Evolutionary conservation across 306 rosid genomes (phyloP), one percentile per base, ranked within the genome.

Genomic region (Dryas octopetala): DNA sequence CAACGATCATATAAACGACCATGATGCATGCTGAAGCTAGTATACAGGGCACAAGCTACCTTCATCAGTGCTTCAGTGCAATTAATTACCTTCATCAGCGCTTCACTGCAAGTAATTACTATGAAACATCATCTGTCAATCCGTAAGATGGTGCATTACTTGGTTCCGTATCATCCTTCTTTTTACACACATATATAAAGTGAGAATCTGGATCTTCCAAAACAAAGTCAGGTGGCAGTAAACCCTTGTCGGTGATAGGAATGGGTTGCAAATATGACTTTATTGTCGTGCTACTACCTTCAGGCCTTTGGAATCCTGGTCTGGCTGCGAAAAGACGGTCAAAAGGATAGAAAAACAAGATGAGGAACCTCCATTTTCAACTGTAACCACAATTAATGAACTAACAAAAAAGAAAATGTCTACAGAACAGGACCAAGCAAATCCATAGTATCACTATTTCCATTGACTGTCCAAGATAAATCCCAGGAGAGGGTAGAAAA

Each of bases 191-290:
- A 55, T 95, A 95, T 64, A 95, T 85, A 44, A 66, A 95, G 91
- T 95, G 99, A 59, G 97, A 95, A 75, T 92, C 97, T 57, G 97
- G 99, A 88, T 95, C 99, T 89, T 91, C 97, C 88, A 90, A 60
- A 66, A 89, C 90, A 19, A 69, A 87, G 55, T 81, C 90, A 7
- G 88, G 54, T 1, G 93, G 88, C 70, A 95, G 89, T 38, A 75
- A 70, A 26, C 99, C 99, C 10, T 77, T 80, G 28, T 91, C 96
- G 3, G 89, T 81, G n/a, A 83, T 78, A 38, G 97, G 97, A 76
- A 86, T 81, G 1, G 97, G 97, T 19, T 95, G 97, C 75, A 90
- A 52, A 75, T 11, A 80, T 23, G 92, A 82, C 78, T 88, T 87
- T 51, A 65, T 79, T 7, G 86, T 68, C 4, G 93, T 81, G 79